Evolutionary conservation across 805 yeast genomes (phyloP).

Genomic region (Candida ipomoeae): DNA sequence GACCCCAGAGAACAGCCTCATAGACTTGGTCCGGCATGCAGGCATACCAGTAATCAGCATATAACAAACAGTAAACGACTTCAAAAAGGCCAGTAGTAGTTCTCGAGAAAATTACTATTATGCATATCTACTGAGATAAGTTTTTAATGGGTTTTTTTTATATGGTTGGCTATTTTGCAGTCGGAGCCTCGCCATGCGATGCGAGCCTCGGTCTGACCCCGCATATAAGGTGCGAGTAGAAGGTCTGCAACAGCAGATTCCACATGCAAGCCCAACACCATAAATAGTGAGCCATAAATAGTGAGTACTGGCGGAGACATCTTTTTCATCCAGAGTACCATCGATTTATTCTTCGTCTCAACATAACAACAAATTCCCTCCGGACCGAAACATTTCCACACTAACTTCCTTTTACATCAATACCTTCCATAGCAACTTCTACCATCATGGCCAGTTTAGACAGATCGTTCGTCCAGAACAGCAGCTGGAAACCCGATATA

Average conservation of each 20-base stretch:
- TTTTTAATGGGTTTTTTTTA: too few relatives aligned
- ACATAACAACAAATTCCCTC: too few relatives aligned
- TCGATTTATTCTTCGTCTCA: too few relatives aligned
- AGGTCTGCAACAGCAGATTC: not conserved
- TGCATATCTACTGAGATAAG: too few relatives aligned
- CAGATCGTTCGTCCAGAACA: constrained; percentile 24
- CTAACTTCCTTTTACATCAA: not conserved
- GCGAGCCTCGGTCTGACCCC: constrained; percentile 4
- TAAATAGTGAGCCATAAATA: not conserved
- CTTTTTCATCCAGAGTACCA: too few relatives aligned
- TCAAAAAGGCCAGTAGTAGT: too few relatives aligned
- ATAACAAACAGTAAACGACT: too few relatives aligned
- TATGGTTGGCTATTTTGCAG: not conserved
- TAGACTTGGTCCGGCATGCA: too few relatives aligned
- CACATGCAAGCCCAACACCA: constrained; percentile 1
- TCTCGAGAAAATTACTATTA: too few relatives aligned
- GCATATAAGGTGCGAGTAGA: not conserved
- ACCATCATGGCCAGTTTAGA: constrained; percentile 28
- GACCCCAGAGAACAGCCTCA: too few relatives aligned
- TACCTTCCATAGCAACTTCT: not conserved
- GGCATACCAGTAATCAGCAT: too few relatives aligned
- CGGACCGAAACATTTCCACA: not conserved
- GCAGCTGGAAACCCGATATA: constrained; percentile 52
- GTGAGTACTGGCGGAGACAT: not conserved
- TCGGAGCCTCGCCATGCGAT: not conserved